Conservation (phyloP, 768 basidiomycete genomes). For the Polyporus arcularius region DNA sequence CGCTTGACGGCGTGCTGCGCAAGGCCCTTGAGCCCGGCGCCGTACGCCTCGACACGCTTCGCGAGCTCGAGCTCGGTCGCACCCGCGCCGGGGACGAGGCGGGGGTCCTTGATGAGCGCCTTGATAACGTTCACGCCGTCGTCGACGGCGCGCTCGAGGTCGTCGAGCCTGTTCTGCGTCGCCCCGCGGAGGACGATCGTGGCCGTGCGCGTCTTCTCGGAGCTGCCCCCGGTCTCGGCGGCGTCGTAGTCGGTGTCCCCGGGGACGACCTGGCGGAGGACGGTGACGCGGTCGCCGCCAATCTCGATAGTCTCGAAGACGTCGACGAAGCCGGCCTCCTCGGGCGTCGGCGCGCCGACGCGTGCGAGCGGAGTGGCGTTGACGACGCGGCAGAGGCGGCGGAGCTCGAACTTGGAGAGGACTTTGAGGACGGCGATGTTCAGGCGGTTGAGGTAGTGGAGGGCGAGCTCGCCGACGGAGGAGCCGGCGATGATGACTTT, state of each 20-base stretch:
- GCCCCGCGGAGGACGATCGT: conserved; percentile 96
- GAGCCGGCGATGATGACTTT: conserved; percentile 94
- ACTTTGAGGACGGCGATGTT: conserved; percentile 96
- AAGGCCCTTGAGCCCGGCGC: conserved; percentile 85
- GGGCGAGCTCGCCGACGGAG: conserved; percentile 89
- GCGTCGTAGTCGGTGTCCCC: conserved; percentile 69
- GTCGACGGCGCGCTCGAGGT: conserved; percentile 94
- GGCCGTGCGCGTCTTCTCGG: conserved; percentile 83
- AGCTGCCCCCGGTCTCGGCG: conserved; percentile 27
- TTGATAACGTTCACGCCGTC: conserved; percentile 98
- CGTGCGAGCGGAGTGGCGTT: conserved; percentile 96
- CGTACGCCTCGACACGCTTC: conserved; percentile 79
- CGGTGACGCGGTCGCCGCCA: conserved; percentile 97
- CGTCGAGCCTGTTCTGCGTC: conserved; percentile 91
- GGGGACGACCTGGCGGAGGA: conserved; percentile 77
- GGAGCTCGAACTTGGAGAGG: conserved; percentile 96
- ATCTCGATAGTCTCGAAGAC: conserved; percentile 95
- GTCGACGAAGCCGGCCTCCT: conserved; percentile 93
- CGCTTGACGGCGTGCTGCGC: conserved; percentile 92
- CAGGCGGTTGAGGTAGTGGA: conserved; percentile 95
- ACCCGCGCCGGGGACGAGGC: conserved; percentile 92
- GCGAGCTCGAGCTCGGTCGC: conserved; percentile 94
- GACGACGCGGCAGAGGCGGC: conserved; percentile 91
- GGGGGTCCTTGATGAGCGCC: conserved; percentile 82
- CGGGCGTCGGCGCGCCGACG: conserved; percentile 92